phyloP scores from a whole-genome alignment of 2,329 filamentous ascomycete species.

The Exophiala lecanii-corni region DNA sequence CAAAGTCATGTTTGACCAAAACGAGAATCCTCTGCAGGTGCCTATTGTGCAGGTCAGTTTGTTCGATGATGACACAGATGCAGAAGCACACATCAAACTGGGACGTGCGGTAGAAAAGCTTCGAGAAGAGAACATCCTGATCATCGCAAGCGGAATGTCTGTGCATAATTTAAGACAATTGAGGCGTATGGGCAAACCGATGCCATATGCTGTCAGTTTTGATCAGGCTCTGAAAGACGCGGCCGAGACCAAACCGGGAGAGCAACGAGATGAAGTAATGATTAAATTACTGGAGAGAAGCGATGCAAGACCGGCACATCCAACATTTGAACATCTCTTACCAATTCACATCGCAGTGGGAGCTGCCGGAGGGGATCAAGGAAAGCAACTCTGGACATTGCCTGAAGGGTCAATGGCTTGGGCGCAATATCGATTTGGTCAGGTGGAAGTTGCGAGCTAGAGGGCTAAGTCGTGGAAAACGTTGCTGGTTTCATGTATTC shows the following conservation, averaged over 20 bases:
- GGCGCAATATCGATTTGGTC: constrained; percentile 52
- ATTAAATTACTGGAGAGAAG: constrained; percentile 43
- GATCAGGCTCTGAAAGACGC: constrained; percentile 65
- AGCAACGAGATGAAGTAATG: constrained; percentile 42
- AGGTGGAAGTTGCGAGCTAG: too few species aligned
- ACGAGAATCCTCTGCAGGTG: constrained; percentile 57
- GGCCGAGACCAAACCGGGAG: constrained; percentile 44
- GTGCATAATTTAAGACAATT: constrained; percentile 65
- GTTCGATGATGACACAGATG: constrained; percentile 57
- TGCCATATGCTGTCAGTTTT: constrained; percentile 59
- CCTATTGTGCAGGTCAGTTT: constrained; percentile 71
- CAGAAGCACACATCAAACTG: constrained; percentile 61
- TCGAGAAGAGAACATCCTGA: constrained; percentile 62
- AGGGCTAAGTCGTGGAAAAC: too few species aligned
- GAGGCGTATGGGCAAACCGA: constrained; percentile 34
- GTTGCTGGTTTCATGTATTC: constrained; percentile 4
- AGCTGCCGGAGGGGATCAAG: constrained; percentile 48
- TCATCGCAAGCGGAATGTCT: constrained; percentile 70
- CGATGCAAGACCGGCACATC: constrained; percentile 59
- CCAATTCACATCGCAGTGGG: constrained; percentile 57
- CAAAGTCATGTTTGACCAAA: constrained; percentile 54
- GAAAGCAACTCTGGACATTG: constrained; percentile 45
- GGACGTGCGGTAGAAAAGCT: constrained; percentile 63
- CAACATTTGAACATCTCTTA: constrained; percentile 59
- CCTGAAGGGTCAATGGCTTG: constrained; percentile 51